Conservation (phyloP, 2,329 filamentous ascomycete species). For the Fusarium illudens region DNA sequence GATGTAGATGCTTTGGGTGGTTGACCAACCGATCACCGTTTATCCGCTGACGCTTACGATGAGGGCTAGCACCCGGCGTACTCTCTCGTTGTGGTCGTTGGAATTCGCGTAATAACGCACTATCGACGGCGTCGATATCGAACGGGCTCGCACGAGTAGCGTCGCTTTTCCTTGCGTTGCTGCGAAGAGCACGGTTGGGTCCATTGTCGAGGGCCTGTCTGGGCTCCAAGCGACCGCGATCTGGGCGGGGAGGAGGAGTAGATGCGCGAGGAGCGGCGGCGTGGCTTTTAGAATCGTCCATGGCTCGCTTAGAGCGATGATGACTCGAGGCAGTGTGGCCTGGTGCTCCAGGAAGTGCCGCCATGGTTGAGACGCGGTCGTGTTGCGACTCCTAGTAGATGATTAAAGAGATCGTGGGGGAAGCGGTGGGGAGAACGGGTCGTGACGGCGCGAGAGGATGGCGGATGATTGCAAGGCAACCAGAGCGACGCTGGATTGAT, state of each 20-base stretch:
- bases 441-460: slow-evolving; percentile 9
- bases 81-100: slow-evolving; percentile 60
- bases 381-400: slow-evolving; percentile 11
- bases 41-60: slow-evolving; percentile 67
- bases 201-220: slow-evolving; percentile 50
- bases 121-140: slow-evolving; percentile 60
- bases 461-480: slow-evolving; percentile 12
- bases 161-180: slow-evolving; percentile 49
- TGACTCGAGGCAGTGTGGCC: slow-evolving; percentile 43
- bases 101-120: slow-evolving; percentile 61
- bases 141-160: slow-evolving; percentile 50
- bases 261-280: slow-evolving; percentile 49
- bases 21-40: slow-evolving; percentile 66
- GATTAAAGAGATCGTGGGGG: slow-evolving; percentile 6
- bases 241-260: slow-evolving; percentile 56
- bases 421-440: slow-evolving; percentile 7
- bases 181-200: slow-evolving; percentile 47
- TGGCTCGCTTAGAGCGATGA: slow-evolving; percentile 46
- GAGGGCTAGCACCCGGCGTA: slow-evolving; percentile 63
- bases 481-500: slow-evolving; percentile 10
- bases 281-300: slow-evolving; percentile 45
- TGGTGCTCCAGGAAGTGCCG: slow-evolving; percentile 45
- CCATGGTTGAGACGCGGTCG: slow-evolving; percentile 43
- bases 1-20: background rate
- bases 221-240: slow-evolving; percentile 54